Evolutionary conservation across 2,329 filamentous ascomycete species (phyloP).

Genomic region (Claviceps sp.): DNA sequence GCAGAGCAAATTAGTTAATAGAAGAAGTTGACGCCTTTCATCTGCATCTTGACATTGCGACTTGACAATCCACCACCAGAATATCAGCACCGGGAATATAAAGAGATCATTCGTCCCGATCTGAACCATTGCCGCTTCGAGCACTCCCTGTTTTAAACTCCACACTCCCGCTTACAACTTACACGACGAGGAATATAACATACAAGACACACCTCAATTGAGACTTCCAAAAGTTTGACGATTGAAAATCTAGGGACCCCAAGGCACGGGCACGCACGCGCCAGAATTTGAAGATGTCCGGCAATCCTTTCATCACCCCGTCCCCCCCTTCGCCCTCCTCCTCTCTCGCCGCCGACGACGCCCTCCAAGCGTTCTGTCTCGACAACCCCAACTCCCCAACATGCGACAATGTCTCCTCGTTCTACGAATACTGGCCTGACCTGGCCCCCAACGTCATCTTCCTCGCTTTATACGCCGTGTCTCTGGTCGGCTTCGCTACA

Average conservation of each 20-base stretch:
- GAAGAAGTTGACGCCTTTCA: too few relatives aligned
- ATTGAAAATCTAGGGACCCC: too few relatives aligned
- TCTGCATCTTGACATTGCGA: too few relatives aligned
- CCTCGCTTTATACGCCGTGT: slow-evolving; percentile 33
- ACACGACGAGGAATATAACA: background rate
- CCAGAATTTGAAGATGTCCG: background rate
- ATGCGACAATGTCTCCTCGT: slow-evolving; percentile 22
- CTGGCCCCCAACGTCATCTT: slow-evolving; percentile 39
- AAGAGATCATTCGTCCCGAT: background rate
- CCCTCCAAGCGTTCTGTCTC: slow-evolving; percentile 13
- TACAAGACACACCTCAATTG: background rate
- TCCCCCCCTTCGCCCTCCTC: background rate
- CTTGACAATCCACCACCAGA: too few relatives aligned
- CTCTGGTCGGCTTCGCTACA: slow-evolving; percentile 26
- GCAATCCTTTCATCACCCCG: background rate
- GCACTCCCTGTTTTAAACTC: background rate
- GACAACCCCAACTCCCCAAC: slow-evolving; percentile 12
- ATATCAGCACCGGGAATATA: too few relatives aligned
- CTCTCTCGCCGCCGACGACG: background rate
- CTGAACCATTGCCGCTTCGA: background rate
- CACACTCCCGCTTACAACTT: too few relatives aligned
- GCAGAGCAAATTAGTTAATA: background rate
- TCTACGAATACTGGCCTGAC: slow-evolving; percentile 38
- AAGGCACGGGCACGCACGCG: too few relatives aligned
- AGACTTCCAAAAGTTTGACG: too few relatives aligned